Evolutionary conservation across 768 basidiomycete species (phyloP).

Genomic region (Pleurotus citrinopileatus): DNA sequence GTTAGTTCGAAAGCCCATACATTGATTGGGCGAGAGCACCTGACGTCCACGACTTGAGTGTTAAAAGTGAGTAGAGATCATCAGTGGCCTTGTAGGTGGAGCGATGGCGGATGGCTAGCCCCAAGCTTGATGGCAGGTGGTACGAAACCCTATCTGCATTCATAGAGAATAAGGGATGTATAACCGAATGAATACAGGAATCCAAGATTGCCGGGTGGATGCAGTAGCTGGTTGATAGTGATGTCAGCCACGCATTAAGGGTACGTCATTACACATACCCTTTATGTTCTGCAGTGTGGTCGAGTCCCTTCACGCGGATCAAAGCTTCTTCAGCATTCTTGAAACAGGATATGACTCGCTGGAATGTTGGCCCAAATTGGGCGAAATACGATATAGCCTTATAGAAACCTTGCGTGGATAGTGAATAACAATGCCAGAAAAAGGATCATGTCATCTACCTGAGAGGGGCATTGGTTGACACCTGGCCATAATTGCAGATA

Average conservation of each 20-base stretch:
- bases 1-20: neutral
- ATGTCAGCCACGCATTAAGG: neutral
- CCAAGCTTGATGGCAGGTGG: neutral
- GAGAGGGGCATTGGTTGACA: neutral
- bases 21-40: neutral
- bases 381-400: constrained; percentile 25
- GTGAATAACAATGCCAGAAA: neutral
- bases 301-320: constrained; percentile 20
- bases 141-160: neutral
- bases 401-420: constrained; percentile 21
- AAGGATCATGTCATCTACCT: neutral
- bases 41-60: neutral
- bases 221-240: constrained; percentile 15
- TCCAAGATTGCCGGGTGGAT: constrained; percentile 24
- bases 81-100: neutral
- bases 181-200: neutral
- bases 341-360: constrained; percentile 21
- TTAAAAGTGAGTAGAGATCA: neutral
- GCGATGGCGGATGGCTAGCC: neutral
- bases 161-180: neutral
- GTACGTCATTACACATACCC: neutral
- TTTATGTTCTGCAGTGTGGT: constrained; percentile 11
- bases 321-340: constrained; percentile 23
- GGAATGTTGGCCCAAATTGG: constrained; percentile 28
- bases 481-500: neutral